Evolutionary conservation across 176 grass and related monocot species (phyloP).

Genomic region (Cocos nucifera): DNA sequence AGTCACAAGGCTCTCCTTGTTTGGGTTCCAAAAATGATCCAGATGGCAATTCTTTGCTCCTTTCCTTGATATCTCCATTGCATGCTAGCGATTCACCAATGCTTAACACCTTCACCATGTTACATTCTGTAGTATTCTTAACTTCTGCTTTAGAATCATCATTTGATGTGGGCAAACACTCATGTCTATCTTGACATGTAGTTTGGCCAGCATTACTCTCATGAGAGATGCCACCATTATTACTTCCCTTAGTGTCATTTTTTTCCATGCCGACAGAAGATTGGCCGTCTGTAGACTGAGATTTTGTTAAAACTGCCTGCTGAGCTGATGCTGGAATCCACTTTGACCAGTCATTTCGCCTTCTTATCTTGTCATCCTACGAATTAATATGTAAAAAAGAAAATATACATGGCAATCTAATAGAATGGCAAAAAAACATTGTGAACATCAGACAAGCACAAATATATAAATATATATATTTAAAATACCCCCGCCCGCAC

Average conservation of each 20-base stretch:
- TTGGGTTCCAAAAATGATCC: neutral
- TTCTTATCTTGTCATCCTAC: constrained; percentile 63
- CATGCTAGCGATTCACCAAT: constrained; percentile 19
- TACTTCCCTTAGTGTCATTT: constrained; percentile 19
- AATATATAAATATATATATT: neutral
- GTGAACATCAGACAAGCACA: neutral
- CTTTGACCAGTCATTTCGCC: constrained; percentile 56
- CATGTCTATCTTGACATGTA: constrained; percentile 31
- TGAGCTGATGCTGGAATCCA: constrained; percentile 31
- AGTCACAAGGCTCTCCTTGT: constrained; percentile 6
- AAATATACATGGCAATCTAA: constrained; percentile 7
- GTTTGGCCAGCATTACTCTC: constrained; percentile 15
- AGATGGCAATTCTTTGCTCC: neutral
- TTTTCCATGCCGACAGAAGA: constrained; percentile 34
- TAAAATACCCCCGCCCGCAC: neutral
- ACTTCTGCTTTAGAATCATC: constrained; percentile 17
- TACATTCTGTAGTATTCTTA: constrained; percentile 16
- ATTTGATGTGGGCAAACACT: constrained; percentile 7
- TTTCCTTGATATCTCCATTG: neutral
- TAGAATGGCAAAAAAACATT: neutral
- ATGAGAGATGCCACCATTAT: constrained; percentile 17
- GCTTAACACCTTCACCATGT: constrained; percentile 16
- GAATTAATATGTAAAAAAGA: constrained; percentile 2
- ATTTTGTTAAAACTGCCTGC: constrained; percentile 1
- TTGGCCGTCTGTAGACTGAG: constrained; percentile 25